phyloP scores from a whole-genome alignment of 139 green algal genomes.

The Coccomyxa sp. region DNA sequence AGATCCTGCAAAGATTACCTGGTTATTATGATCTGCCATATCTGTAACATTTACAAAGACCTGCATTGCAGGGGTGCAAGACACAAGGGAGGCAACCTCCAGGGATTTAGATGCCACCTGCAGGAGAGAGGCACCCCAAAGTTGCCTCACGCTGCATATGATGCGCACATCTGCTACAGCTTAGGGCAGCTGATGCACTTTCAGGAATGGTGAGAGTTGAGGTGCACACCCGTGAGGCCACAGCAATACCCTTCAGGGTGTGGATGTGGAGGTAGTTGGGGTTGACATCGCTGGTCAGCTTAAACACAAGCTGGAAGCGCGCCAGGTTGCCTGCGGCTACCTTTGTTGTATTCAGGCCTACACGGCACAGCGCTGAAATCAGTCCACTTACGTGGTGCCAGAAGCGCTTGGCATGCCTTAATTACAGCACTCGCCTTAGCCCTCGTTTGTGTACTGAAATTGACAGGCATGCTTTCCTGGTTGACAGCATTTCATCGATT shows the following conservation, averaged over 20 bases:
- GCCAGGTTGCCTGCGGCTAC: background rate
- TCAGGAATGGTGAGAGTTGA: background rate
- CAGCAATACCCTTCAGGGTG: conserved; percentile 2
- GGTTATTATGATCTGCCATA: too few species aligned
- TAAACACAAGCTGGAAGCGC: background rate
- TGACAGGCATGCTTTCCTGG: background rate
- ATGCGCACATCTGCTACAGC: background rate
- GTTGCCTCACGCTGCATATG: background rate
- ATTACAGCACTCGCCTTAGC: too few species aligned
- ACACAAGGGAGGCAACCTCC: background rate
- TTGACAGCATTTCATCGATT: too few species aligned
- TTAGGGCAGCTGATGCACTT: background rate
- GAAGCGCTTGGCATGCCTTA: too few species aligned
- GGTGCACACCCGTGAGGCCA: background rate
- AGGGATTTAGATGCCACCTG: background rate
- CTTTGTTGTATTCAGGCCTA: too few species aligned
- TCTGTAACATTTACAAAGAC: too few species aligned
- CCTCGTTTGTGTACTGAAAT: background rate
- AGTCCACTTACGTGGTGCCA: too few species aligned
- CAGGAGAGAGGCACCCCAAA: background rate
- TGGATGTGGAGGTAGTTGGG: conserved; percentile 3
- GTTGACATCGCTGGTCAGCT: background rate
- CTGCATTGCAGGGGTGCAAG: too few species aligned
- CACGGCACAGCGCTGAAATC: too few species aligned
- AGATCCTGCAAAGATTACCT: too few species aligned